These are phyloP conservation scores for Stephania cephalantha DNA, from an alignment of 164 flowering plant genomes.

Conservation along the genomic window DNA sequence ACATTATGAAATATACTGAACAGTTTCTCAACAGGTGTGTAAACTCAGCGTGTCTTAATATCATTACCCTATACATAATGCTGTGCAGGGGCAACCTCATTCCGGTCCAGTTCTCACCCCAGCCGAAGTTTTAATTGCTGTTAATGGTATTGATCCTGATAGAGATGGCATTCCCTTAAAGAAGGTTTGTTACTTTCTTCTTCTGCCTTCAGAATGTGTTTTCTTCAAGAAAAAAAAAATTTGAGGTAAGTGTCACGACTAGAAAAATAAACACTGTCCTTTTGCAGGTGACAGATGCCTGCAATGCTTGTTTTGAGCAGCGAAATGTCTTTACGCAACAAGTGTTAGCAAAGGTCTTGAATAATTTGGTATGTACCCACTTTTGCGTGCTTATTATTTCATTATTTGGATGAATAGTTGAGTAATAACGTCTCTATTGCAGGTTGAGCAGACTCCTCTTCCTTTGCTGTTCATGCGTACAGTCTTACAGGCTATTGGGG, in stretches of 20 bases:
- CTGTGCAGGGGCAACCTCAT: constrained; percentile 64
- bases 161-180: constrained; percentile 87
- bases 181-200: constrained; percentile 38
- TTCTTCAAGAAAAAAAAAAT: constrained; percentile 2
- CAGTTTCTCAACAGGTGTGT: too few relatives aligned
- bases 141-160: constrained; percentile 92
- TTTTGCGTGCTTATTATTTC: background rate
- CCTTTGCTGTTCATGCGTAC: constrained; percentile 96
- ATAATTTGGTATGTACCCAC: constrained; percentile 66
- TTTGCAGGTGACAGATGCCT: constrained; percentile 92
- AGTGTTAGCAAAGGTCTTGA: constrained; percentile 91
- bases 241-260: background rate
- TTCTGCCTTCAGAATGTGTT: background rate
- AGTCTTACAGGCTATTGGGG: constrained; percentile 87
- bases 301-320: constrained; percentile 95
- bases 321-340: constrained; percentile 79
- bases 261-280: background rate
- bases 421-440: constrained; percentile 20
- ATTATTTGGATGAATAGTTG: constrained; percentile 6
- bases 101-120: constrained; percentile 67
- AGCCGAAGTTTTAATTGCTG: constrained; percentile 86
- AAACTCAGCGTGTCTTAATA: too few relatives aligned
- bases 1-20: too few relatives aligned
- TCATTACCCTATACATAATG: constrained; percentile 1
- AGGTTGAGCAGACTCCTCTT: constrained; percentile 99